These are phyloP conservation scores for Kalanchoe fedtschenkoi DNA, from an alignment of 164 flowering plant species.

Conservation along the genomic window DNA sequence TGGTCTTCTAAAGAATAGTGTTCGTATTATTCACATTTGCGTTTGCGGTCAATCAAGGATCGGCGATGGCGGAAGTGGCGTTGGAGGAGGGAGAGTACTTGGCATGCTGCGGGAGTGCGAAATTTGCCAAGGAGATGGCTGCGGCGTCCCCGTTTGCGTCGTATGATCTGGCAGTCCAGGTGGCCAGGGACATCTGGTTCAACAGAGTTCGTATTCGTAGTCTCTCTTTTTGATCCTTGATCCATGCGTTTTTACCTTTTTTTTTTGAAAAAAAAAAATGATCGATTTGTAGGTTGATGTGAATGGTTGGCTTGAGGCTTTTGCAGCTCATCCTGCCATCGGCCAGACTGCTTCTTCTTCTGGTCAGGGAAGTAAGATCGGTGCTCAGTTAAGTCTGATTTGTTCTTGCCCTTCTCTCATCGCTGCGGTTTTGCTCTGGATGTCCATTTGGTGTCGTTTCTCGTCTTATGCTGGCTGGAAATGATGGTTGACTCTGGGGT, in stretches of 20 bases:
- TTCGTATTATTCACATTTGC: too few species aligned
- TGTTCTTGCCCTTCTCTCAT: constrained; percentile 4
- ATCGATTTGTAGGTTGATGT: constrained; percentile 49
- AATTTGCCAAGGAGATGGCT: constrained; percentile 56
- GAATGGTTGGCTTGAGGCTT: constrained; percentile 79
- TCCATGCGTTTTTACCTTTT: not conserved
- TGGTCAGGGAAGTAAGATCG: constrained; percentile 17
- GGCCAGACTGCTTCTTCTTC: constrained; percentile 30
- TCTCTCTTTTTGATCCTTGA: not conserved
- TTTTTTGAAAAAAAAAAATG: not conserved
- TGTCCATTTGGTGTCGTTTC: not conserved
- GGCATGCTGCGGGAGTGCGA: constrained; percentile 78
- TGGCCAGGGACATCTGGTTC: constrained; percentile 78
- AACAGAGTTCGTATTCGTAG: constrained; percentile 30
- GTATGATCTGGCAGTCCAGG: constrained; percentile 28
- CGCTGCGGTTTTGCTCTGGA: not conserved
- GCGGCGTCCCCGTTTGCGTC: constrained; percentile 36
- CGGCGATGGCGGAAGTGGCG: constrained; percentile 1
- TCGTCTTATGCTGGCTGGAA: not conserved
- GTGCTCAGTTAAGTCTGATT: constrained; percentile 26
- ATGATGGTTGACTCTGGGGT: not conserved
- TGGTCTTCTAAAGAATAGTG: too few species aligned
- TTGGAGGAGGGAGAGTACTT: constrained; percentile 44
- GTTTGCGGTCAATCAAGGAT: too few species aligned
- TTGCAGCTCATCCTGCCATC: constrained; percentile 74